These are phyloP conservation scores for Voacanga thouarsii DNA, from an alignment of 257 asterid genomes.

Conservation along the genomic window DNA sequence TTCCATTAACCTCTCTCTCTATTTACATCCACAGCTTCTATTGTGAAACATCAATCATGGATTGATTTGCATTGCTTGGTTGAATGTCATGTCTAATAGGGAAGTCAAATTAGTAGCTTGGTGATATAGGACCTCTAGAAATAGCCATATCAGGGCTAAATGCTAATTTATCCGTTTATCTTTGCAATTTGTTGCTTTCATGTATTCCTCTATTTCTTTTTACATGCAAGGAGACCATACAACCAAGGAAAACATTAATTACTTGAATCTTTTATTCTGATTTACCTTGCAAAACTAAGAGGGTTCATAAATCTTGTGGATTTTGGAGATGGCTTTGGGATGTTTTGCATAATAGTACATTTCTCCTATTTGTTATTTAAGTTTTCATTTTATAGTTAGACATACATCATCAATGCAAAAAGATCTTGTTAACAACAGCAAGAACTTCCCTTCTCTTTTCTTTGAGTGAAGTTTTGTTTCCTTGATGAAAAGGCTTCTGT, in stretches of 20 bases:
- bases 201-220: not conserved
- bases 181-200: not conserved
- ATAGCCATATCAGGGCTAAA: not conserved
- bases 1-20: no score
- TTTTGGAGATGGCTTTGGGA: constrained; percentile 85
- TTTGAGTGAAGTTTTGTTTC: not conserved
- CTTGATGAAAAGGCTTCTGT: not conserved
- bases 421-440: not conserved
- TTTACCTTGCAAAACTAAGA: constrained; percentile 42
- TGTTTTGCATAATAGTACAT: not conserved
- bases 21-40: no score
- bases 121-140: no score
- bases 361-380: not conserved
- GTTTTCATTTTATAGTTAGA: not conserved
- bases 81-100: no score
- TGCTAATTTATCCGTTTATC: not conserved
- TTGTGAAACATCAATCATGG: no score
- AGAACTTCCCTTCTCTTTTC: not conserved
- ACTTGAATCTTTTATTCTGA: constrained; percentile 2
- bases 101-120: no score
- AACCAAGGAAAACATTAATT: not conserved
- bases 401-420: not conserved
- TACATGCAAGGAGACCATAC: not conserved
- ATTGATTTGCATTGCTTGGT: no score
- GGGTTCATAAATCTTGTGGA: constrained; percentile 41